Base-by-base conservation (phyloP, 768 basidiomycete species). In the Psilocybe tampanensis region DNA sequence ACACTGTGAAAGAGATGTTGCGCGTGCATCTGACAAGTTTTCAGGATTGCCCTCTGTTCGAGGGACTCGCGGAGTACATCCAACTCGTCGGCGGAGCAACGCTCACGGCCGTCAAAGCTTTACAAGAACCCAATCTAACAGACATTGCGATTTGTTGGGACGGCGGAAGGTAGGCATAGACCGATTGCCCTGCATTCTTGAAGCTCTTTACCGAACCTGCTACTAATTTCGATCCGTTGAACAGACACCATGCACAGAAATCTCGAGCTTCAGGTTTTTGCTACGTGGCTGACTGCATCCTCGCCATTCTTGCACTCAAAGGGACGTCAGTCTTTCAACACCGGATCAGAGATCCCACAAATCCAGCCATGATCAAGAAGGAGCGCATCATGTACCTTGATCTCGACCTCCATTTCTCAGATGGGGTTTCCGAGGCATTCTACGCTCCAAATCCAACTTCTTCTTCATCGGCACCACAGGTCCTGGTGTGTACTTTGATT, bases 381-480 rank as follows among this genome's bases (percentile, higher is more conserved):
- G 77, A 83, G 0, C 83, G 90, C 2, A 80, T 95, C 11, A 86
- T 98, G 84, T 97, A 97, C 72, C 79, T 98, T 47, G 95, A 98
- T 67, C 74, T 98, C 8, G 95, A 98, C 68, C 77, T 97, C 2
- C 95, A 98, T 69, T 94, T 92, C 64, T 91, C 90, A 3, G 94
- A 97, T 65, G 94, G 85, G 0, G 93, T 95, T 44, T 89, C 90
- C 0, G 81, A 89, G 36, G 92, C 94, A 0, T 92, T 94, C 67
- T 70, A 79, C 55, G 72, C 75, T 1, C 72, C 79, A 1, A 63
- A 64, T 32, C 8, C 29, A 21, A 13, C 12, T 8, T 70, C 75
- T 8, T 70, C 75, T 1, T 64, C 74, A 8, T 62, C 60, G 21
- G 56, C 59, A 12, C 72, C 77, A 8, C 84, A 84, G 60, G 77